These are phyloP conservation scores for Chenopodium quinoa DNA, from an alignment of 148 eudicot species.

Conservation along the genomic window DNA sequence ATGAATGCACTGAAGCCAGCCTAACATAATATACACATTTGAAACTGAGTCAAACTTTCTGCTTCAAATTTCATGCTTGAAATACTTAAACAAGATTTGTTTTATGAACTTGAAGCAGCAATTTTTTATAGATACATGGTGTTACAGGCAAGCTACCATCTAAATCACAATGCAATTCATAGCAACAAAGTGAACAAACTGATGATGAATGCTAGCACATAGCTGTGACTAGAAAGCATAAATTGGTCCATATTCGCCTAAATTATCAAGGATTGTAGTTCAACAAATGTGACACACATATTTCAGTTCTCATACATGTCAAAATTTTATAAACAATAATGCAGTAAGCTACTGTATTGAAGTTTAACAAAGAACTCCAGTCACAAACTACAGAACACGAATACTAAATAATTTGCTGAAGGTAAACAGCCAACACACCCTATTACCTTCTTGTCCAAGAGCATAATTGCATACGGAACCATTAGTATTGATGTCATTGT, in stretches of 20 bases:
- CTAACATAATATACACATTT: background rate
- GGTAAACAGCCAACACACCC: background rate
- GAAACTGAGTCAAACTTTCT: background rate
- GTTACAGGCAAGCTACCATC: background rate
- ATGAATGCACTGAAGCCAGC: background rate
- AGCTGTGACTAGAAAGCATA: background rate
- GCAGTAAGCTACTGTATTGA: background rate
- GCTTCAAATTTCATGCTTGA: background rate
- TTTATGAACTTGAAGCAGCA: background rate
- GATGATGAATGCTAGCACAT: background rate
- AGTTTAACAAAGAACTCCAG: background rate
- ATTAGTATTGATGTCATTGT: constrained; percentile 26
- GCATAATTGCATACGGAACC: constrained; percentile 40
- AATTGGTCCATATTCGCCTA: background rate
- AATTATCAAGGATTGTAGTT: background rate
- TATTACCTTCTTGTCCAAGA: constrained; percentile 55
- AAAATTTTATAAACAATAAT: no score
- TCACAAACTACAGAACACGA: background rate
- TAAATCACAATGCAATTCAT: background rate
- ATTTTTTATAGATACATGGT: background rate
- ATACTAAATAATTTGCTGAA: background rate
- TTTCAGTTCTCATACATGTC: no score
- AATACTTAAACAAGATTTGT: background rate
- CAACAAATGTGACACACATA: background rate
- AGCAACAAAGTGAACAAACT: background rate